Evolutionary conservation across 2,329 filamentous ascomycete species (phyloP), one percentile per base, ranked within the genome.

Genomic region (Arthroderma uncinatum): DNA sequence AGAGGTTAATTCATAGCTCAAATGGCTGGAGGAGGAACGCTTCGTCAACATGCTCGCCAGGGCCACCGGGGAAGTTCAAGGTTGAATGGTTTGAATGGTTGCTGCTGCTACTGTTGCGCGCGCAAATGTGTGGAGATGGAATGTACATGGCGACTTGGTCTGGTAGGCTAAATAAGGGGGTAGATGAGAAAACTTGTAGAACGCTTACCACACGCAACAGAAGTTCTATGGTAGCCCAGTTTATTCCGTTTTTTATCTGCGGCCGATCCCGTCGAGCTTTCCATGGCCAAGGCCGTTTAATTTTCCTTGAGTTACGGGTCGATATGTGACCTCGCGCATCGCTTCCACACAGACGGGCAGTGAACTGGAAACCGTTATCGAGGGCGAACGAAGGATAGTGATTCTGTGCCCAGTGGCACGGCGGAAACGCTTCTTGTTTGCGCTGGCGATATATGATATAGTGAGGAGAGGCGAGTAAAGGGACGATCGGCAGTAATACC

Each of bases 201-300:
- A 42, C 58, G 83, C 91, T 82, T 81, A 97, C 92, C 87, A 76
- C 92, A 97, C 64, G 92, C 93, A 65, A 96, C 89, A 47, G 91
- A 94, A 36, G 90, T 95, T 67, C 92, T 83, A 75, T 96, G 92
- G 70, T 97, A 97, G 39, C 92, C 92, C 60, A 97, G 79, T 73
- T 95, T 96, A 72, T 95, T 96, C 68, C 91, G 83, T 68, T 83
- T 82, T 69, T 86, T 87, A 64, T 86, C 82, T 36, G 80, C 78
- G 55, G 63, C 57, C 47, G 67, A 67, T 48, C 65, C 64, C 55
- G 61, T 63, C 59, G 66, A 63, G 58, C 57, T 57, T 53, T 74
- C 71, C 71, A 73, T 72, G 60, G 63, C 62, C 59, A 67, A 61
- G 61, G 61, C 63, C 61, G 69, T 66, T 56, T 65, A 64, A 61